Base-by-base conservation (phyloP, 148 eudicot genomes). In the Nyssa sinensis region DNA sequence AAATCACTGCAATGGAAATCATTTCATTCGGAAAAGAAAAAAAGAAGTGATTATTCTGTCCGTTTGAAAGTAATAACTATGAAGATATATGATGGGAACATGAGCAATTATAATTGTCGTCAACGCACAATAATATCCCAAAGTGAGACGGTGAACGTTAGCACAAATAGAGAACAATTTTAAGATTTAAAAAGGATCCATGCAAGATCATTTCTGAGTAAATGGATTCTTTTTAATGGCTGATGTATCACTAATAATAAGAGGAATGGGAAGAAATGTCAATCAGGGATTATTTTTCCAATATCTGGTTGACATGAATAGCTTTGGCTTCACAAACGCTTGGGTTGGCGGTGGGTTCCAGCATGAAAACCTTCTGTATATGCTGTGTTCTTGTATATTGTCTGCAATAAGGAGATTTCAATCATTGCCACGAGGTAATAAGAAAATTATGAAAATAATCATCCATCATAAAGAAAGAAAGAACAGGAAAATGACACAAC, bases 361-460 rank as follows among this genome's bases (percentile, higher is more conserved):
- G 94, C 94, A 64, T 63, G 77, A 80, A 88, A 92, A 71, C 97
- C 97, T 78, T 92, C 94, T 21, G 93, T 80, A 53, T 90, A 90
- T 31, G 94, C 89, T 17, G 86, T 73, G 39, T 88, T 92, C 85
- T 92, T 92, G 58, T 86, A 85, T n/a, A 77, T 81, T 35, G 79
- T 84, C 97, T 92, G 89, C 66, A 75, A 77, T 39, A 49, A 25
- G 74, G 21, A 13, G 11, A 58, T 3, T 12, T 31, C 1, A 23
- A 11, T 19, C 29, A 53, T 61, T 27, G n/a, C 35, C 25, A 60
- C 7, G 31, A 25, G 4, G 17, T 25, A 55, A 1, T 19, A n/a
- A 9, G 4, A 47, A 69, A 62, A 32, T 23, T 32, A 13, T 27
- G 2, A 12, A 58, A 23, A 7, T 37, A 0, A 68, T 35, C 41